Base-by-base conservation (phyloP, 202 grass and related monocot genomes). In the Schoenoplectus tabernaemontani region DNA sequence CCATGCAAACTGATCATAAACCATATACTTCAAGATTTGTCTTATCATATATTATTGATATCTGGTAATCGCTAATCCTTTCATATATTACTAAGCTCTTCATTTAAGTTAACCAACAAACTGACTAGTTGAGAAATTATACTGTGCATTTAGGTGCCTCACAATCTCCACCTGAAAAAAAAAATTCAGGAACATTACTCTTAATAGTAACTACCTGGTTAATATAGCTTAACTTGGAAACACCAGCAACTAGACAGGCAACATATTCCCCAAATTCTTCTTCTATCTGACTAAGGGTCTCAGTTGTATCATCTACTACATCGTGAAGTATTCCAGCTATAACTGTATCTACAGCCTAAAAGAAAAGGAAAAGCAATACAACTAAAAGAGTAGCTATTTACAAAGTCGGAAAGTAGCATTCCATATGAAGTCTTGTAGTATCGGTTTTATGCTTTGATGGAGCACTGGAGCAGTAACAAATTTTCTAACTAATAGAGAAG, bases 221-320 rank as follows among this genome's bases (percentile, higher is more conserved):
- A 92, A 98, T 90, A 82, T 92, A 95, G 80, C 95, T 98, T 82
- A 98, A 81, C 82, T 98, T 98, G 83, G 95, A 98, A 79, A 98
- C 91, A 82, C 89, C 83, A 76, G 89, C 93, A 59, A 98, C 91
- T 76, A 98, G 86, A 82, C 78, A 64, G 48, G 91, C 87, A 74
- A 98, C 91, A 86, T 98, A 89, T 82, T 88, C 76, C 59, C 88
- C 95, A 89, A 98, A 98, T 83, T 92, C 84, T 81, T 87, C 83
- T 83, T 86, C 81, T 85, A 98, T 87, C 34, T 73, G 91, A 67
- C 89, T 92, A 37, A 98, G 83, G 41, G 83, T 95, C 90, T 94
- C 89, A 22, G 89, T 48, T 69, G 95, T 98, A 83, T 98, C 91
- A 89, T 92, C 88, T 83, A 94, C 83, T 56, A 95, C 89, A 89